These are phyloP conservation scores for Hibiscus trionum DNA, from an alignment of 345 rosid species.

Conservation along the genomic window DNA sequence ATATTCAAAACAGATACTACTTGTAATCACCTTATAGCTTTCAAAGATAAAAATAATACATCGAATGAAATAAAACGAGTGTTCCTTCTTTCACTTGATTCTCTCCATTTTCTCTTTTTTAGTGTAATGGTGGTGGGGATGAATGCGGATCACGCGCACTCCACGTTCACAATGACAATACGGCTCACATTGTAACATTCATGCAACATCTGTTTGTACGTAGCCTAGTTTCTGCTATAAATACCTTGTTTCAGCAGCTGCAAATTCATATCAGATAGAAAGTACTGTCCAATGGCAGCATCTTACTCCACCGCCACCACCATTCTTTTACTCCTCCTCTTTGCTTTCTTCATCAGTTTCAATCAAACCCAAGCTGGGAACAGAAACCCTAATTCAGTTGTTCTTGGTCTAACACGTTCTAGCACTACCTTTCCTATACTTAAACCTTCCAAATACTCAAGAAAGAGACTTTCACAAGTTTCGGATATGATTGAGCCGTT, in stretches of 20 bases:
- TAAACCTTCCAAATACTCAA: conserved; percentile 19
- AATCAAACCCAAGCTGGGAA: conserved; percentile 30
- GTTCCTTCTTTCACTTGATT: too few relatives aligned
- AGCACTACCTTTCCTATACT: conserved; percentile 32
- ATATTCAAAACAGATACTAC: too few relatives aligned
- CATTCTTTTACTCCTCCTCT: conserved; percentile 22
- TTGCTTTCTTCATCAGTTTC: conserved; percentile 8
- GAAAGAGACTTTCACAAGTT: conserved; percentile 22
- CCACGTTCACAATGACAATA: neutral
- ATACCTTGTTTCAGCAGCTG: neutral
- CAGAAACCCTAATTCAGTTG: conserved; percentile 27
- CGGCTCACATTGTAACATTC: too few relatives aligned
- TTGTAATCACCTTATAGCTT: too few relatives aligned
- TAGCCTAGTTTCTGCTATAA: conserved; percentile 17
- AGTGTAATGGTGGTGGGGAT: conserved; percentile 1
- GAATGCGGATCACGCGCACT: neutral
- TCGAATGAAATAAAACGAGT: too few relatives aligned
- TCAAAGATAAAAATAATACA: too few relatives aligned
- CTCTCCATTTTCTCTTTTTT: too few relatives aligned
- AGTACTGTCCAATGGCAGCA: conserved; percentile 13
- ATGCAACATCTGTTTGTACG: conserved; percentile 1
- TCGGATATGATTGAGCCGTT: conserved; percentile 42
- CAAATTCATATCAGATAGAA: neutral
- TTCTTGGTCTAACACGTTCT: conserved; percentile 47
- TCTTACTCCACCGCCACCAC: neutral